A percentile compares a stretch with the other conserved stretches of the same genome.
Conservation (phyloP, 2,329 filamentous ascomycete genomes). For the Alternaria longipes region DNA sequence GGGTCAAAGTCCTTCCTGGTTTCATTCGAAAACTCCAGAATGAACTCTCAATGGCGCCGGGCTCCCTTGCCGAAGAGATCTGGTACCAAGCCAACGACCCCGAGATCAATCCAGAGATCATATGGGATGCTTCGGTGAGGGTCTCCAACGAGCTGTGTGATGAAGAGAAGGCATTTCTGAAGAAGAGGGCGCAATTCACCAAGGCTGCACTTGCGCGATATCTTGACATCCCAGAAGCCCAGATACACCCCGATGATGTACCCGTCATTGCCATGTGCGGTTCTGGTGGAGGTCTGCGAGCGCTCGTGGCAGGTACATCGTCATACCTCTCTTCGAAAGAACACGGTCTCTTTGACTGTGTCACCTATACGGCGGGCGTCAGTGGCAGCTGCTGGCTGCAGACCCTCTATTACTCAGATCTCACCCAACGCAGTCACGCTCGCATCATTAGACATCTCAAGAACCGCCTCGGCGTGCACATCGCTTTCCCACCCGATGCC, state of each 20-base stretch:
- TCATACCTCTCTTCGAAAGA: conserved; percentile 86
- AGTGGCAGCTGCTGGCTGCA: conserved; percentile 98
- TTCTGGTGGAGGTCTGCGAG: conserved; percentile 89
- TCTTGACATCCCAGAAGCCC: conserved; percentile 76
- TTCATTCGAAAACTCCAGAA: conserved; percentile 84
- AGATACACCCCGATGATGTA: conserved; percentile 92
- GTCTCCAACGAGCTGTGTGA: conserved; percentile 82
- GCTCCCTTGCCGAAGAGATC: conserved; percentile 89
- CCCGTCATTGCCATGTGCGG: conserved; percentile 94
- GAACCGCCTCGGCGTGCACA: conserved; percentile 82
- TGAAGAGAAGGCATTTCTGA: conserved; percentile 80
- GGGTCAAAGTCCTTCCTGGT: conserved; percentile 78
- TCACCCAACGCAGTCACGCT: conserved; percentile 73
- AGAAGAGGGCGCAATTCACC: conserved; percentile 73
- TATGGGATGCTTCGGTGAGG: conserved; percentile 80
- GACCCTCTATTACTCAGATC: conserved; percentile 82
- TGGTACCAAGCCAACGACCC: conserved; percentile 92
- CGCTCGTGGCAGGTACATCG: conserved; percentile 88
- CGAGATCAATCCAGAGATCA: conserved; percentile 84
- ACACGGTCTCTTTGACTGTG: conserved; percentile 89
- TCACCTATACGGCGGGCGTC: conserved; percentile 94
- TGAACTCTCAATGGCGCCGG: conserved; percentile 86
- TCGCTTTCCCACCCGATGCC: conserved; percentile 88
- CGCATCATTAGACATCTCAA: conserved; percentile 86
- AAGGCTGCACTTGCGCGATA: conserved; percentile 82